Evolutionary conservation across 495 filamentous ascomycete genomes (phyloP).

Genomic region (Acidiella bohemica): DNA sequence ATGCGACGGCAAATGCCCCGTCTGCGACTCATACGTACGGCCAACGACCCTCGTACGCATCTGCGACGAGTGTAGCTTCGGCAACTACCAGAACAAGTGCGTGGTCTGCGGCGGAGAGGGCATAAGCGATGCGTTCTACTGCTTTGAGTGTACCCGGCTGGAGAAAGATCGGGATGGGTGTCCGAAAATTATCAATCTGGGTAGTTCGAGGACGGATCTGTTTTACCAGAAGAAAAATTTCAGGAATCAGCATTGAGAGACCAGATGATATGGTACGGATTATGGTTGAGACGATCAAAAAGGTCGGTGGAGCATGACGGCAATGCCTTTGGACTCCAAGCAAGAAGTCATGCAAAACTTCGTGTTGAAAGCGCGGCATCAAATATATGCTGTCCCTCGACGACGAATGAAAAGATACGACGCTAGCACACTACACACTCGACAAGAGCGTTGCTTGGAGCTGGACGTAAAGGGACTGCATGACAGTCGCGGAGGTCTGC

Average conservation of each 20-base stretch:
- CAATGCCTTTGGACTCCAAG: too few species aligned
- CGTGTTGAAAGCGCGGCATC: too few species aligned
- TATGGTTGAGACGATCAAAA: too few species aligned
- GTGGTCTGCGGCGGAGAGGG: slow-evolving; percentile 97
- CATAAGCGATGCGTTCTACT: slow-evolving; percentile 99
- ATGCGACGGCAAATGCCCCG: slow-evolving; percentile 98
- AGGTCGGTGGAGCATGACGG: too few species aligned
- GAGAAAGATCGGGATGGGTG: slow-evolving; percentile 98
- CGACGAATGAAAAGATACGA: too few species aligned
- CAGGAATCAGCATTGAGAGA: slow-evolving; percentile 22
- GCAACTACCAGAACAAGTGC: slow-evolving; percentile 99
- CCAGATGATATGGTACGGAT: too few species aligned
- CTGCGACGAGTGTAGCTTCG: slow-evolving; percentile 98
- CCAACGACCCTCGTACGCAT: slow-evolving; percentile 95
- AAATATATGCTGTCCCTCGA: too few species aligned
- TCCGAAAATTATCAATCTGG: slow-evolving; percentile 98
- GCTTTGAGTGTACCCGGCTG: slow-evolving; percentile 93
- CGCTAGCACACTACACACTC: too few species aligned
- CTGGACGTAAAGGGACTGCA: too few species aligned
- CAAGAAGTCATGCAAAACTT: too few species aligned
- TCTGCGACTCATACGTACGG: slow-evolving; percentile 97
- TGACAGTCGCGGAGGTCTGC: too few species aligned
- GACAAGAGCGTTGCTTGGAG: too few species aligned
- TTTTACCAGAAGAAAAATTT: slow-evolving; percentile 63
- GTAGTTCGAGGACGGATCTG: slow-evolving; percentile 87